Evolutionary conservation across 257 asterid species (phyloP).

Genomic region (Penstemon barbatus): DNA sequence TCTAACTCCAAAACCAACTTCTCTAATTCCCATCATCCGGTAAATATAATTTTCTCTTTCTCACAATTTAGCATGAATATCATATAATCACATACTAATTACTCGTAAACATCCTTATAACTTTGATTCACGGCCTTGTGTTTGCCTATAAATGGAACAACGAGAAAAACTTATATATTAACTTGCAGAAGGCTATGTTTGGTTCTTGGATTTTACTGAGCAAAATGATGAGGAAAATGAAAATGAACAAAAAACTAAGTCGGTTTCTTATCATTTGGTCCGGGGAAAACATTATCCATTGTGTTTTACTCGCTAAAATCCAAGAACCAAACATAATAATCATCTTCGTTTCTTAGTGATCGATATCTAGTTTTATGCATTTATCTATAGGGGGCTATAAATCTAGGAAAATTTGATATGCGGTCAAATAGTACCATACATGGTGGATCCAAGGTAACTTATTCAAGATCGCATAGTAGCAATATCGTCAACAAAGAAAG

Average conservation of each 20-base stretch:
- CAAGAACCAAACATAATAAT: too few relatives aligned
- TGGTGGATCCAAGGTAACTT: constrained; percentile 52
- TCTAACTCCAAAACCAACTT: constrained; percentile 31
- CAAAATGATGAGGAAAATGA: too few relatives aligned
- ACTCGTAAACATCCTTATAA: too few relatives aligned
- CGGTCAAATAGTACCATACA: constrained; percentile 33
- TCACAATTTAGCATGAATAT: not conserved
- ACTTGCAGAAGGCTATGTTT: too few relatives aligned
- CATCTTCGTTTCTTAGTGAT: not conserved
- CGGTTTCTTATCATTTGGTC: too few relatives aligned
- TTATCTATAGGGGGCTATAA: constrained; percentile 43
- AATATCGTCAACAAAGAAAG: constrained; percentile 36
- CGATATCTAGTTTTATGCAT: constrained; percentile 14
- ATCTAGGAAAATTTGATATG: constrained; percentile 36
- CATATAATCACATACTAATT: not conserved
- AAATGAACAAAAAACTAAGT: too few relatives aligned
- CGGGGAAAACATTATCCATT: too few relatives aligned
- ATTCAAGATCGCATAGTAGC: constrained; percentile 34
- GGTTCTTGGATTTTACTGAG: too few relatives aligned
- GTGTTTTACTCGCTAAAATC: too few relatives aligned
- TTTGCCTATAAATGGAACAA: too few relatives aligned
- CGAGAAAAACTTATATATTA: too few relatives aligned
- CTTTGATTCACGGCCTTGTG: too few relatives aligned
- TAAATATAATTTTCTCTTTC: constrained; percentile 31
- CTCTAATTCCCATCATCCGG: constrained; percentile 36